phyloP scores from a whole-genome alignment of 2,329 filamentous ascomycete species.

The Hypoxylon sp. region DNA sequence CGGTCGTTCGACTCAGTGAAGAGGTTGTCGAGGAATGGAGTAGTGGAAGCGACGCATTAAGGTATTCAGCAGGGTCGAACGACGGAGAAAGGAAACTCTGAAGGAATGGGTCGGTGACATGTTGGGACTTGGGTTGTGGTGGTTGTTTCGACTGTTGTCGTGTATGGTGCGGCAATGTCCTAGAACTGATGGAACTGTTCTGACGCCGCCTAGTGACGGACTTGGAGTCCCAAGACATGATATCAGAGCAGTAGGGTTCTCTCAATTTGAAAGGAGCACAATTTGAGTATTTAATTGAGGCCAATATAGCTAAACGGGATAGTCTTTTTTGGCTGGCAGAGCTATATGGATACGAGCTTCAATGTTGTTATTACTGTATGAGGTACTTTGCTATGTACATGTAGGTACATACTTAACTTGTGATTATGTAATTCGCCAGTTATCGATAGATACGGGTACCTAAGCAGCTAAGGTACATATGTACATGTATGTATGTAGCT shows the following conservation, averaged over 20 bases:
- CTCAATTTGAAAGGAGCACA: too few species aligned
- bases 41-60: conserved; percentile 83
- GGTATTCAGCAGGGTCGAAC: conserved; percentile 88
- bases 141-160: conserved; percentile 58
- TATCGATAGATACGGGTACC: not conserved
- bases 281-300: not conserved
- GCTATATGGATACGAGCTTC: not conserved
- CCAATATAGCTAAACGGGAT: not conserved
- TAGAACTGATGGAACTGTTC: conserved; percentile 60
- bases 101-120: conserved; percentile 80
- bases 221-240: conserved; percentile 61
- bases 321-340: too few species aligned
- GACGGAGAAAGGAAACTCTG: conserved; percentile 80
- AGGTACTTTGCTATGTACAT: too few species aligned
- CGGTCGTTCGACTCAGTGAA: conserved; percentile 48
- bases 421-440: not conserved
- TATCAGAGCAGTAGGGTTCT: not conserved
- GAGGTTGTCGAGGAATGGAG: conserved; percentile 65
- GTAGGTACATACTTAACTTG: too few species aligned
- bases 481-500: too few species aligned
- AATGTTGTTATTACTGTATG: not conserved
- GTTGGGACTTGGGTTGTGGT: conserved; percentile 67
- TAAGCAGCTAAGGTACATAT: not conserved
- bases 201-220: conserved; percentile 61
- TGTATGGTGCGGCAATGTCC: conserved; percentile 60